These are phyloP conservation scores for Aspergillus ruber DNA, from an alignment of 2,329 filamentous ascomycete genomes.

Conservation along the genomic window DNA sequence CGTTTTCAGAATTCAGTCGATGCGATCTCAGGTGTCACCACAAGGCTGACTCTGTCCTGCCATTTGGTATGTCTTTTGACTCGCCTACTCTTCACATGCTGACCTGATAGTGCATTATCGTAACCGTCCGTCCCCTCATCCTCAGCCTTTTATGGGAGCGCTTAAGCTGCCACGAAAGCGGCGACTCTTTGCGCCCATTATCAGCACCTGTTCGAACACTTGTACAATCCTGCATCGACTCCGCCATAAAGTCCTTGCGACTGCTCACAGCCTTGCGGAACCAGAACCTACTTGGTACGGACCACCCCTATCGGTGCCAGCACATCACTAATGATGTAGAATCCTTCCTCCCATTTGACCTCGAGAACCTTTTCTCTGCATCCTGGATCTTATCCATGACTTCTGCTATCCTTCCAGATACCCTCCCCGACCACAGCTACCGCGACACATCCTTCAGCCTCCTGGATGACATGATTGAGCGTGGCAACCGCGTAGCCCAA, in stretches of 20 bases:
- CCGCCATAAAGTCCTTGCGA: slow-evolving; percentile 15
- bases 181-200: slow-evolving; percentile 10
- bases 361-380: slow-evolving; percentile 20
- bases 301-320: background rate
- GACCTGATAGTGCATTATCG: slow-evolving; percentile 18
- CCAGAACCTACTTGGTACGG: slow-evolving; percentile 18
- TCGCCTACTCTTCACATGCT: background rate
- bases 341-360: slow-evolving; percentile 32
- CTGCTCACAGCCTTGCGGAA: slow-evolving; percentile 17
- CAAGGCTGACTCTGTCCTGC: slow-evolving; percentile 25
- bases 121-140: slow-evolving; percentile 18
- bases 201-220: slow-evolving; percentile 16
- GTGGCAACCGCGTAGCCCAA: slow-evolving; percentile 15
- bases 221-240: slow-evolving; percentile 16
- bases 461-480: slow-evolving; percentile 13
- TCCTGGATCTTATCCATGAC: slow-evolving; percentile 32
- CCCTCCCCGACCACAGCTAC: slow-evolving; percentile 40
- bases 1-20: slow-evolving; percentile 29
- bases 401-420: slow-evolving; percentile 35
- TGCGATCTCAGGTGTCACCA: slow-evolving; percentile 32
- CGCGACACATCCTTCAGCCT: slow-evolving; percentile 20
- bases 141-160: slow-evolving; percentile 14
- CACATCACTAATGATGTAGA: slow-evolving; percentile 8
- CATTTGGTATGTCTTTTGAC: slow-evolving; percentile 22
- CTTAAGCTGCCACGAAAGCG: slow-evolving; percentile 11